Evolutionary conservation across 2,329 filamentous ascomycete species (phyloP), one percentile per base, ranked within the genome.

Genomic region (Fusarium sp.): DNA sequence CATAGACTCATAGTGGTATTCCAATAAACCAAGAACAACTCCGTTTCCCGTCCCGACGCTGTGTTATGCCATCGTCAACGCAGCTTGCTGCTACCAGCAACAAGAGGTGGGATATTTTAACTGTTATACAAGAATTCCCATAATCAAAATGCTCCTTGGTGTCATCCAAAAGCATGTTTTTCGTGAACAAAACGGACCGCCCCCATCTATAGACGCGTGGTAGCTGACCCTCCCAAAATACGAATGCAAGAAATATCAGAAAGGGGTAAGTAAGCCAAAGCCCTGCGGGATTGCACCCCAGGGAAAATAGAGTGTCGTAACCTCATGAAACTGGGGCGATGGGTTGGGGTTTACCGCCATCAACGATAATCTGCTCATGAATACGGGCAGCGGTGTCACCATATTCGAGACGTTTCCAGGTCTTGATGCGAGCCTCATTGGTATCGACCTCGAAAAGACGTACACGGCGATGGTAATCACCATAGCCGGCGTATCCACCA

Each of bases 401-500:
- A 69, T 87, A 84, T 77, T 98, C 95, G 17, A 97, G 83, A 50
- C 96, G 87, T 82, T 98, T 98, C 88, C 95, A 99, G 1, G 95
- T 99, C 49, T 88, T 90, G 72, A 99, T 95, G 46, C 93, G 88
- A 9, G 92, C 95, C 63, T 93, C 90, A 76, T 97, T 97, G 81
- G 95, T 93, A 78, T 99, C 95, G 51, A 99, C 89, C 73, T 98
- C 95, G 77, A 96, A 99, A 43, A 99, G 87, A 48, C 96, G 88
- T 54, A 98, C 86, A 31, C 94, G 90, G 26, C 96, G 91, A 75
- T 95, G 87, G 77, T 92, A 98, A 6, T 91, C 92, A 42, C 90
- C 91, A 77, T 98, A 98, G 7, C 95, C 95, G 20, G 92, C 96
- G 77, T 99, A 99, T 0, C 96, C 96, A 57, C 96, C 96, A 74